These are phyloP conservation scores for Paramecium octaurelia DNA, from an alignment of 73 alveolate genomes.

Conservation along the genomic window DNA sequence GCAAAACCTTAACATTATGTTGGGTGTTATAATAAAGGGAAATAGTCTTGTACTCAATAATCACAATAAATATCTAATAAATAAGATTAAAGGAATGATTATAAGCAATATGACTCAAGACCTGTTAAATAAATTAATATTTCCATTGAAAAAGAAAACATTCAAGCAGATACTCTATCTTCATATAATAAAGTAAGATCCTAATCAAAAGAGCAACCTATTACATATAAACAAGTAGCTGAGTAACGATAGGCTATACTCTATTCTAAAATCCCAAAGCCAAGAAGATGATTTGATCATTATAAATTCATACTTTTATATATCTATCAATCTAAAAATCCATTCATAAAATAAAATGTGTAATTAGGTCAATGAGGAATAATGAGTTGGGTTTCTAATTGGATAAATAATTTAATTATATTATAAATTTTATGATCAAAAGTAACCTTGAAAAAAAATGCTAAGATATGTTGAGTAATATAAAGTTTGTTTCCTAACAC, in stretches of 20 bases:
- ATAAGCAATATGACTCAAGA: neutral
- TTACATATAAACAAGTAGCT: conserved; percentile 27
- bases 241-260: conserved; percentile 7
- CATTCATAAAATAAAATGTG: neutral
- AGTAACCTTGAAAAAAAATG: neutral
- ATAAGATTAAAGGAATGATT: neutral
- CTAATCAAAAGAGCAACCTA: neutral
- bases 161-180: neutral
- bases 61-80: neutral
- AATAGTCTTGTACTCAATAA: neutral
- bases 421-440: neutral
- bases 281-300: neutral
- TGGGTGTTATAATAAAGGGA: neutral
- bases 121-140: conserved; percentile 27
- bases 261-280: neutral
- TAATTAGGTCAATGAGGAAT: neutral
- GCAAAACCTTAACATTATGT: neutral
- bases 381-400: neutral
- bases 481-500: neutral
- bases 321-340: neutral
- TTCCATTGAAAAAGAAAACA: conserved; percentile 25
- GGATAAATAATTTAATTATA: neutral
- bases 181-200: conserved; percentile 7
- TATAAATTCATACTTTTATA: neutral
- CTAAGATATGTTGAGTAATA: neutral